Percentiles rank a stretch among this genome's conserved stretches.
Conservation (phyloP, 176 grass and related monocot species). For the Luzula sylvatica region DNA sequence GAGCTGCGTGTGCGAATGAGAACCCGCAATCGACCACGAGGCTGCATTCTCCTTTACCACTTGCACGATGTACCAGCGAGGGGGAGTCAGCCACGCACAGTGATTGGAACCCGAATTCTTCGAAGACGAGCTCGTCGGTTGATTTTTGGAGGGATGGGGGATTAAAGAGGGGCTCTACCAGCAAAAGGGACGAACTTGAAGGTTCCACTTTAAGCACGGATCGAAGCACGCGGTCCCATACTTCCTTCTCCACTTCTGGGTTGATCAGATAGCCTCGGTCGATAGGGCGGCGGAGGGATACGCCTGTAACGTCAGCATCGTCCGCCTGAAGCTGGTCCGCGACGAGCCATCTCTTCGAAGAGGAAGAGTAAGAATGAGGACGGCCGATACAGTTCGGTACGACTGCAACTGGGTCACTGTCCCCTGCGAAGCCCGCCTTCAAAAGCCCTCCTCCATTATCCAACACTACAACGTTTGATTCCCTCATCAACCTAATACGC, state of each 20-base stretch:
- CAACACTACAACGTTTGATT: constrained; percentile 60
- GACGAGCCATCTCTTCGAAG: constrained; percentile 60
- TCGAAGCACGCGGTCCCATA: constrained; percentile 75
- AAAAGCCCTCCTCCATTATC: constrained; percentile 91
- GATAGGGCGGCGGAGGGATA: constrained; percentile 67
- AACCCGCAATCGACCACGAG: constrained; percentile 90
- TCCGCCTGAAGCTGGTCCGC: constrained; percentile 69
- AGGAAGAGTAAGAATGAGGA: constrained; percentile 18
- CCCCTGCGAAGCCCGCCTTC: constrained; percentile 83
- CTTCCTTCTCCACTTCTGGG: constrained; percentile 60
- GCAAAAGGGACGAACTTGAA: constrained; percentile 49
- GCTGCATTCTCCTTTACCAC: constrained; percentile 46
- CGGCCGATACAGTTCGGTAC: constrained; percentile 88
- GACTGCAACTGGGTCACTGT: constrained; percentile 52
- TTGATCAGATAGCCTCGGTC: constrained; percentile 96
- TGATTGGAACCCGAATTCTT: constrained; percentile 73
- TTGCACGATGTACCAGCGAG: constrained; percentile 75
- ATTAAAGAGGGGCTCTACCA: constrained; percentile 80
- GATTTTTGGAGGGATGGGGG: constrained; percentile 60
- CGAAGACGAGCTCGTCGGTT: constrained; percentile 78
- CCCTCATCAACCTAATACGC: constrained; percentile 10
- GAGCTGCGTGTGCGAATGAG: constrained; percentile 84
- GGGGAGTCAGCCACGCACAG: constrained; percentile 74
- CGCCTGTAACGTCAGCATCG: constrained; percentile 58
- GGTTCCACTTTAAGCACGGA: constrained; percentile 50